These are phyloP conservation scores for Solanum hybrid DNA, from an alignment of 305 asterid genomes.

Conservation along the genomic window DNA sequence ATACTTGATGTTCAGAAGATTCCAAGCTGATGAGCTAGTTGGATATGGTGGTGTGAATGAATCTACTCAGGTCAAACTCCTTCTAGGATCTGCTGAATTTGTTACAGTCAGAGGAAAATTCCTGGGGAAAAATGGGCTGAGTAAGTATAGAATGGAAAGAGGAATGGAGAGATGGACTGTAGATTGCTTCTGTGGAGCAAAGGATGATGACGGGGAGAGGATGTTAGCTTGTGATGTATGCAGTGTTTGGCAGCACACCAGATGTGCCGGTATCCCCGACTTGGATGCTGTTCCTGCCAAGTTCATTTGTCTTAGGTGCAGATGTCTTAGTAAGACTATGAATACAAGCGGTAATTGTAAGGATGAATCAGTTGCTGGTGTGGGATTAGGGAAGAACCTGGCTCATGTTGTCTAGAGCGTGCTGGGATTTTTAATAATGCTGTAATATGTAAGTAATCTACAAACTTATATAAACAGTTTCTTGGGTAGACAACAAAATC, in stretches of 20 bases:
- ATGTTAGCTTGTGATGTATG: constrained; percentile 92
- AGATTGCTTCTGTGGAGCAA: constrained; percentile 83
- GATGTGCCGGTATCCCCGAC: constrained; percentile 74
- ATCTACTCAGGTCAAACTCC: constrained; percentile 65
- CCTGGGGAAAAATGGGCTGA: constrained; percentile 41
- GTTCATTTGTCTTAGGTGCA: constrained; percentile 49
- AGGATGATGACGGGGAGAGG: constrained; percentile 90
- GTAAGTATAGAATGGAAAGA: constrained; percentile 75
- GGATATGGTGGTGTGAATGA: constrained; percentile 73
- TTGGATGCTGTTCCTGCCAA: constrained; percentile 47
- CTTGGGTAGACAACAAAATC: not conserved
- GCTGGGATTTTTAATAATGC: not conserved
- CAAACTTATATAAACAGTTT: not conserved
- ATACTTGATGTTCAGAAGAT: constrained; percentile 65
- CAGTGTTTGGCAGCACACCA: constrained; percentile 87
- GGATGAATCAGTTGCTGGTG: constrained; percentile 19
- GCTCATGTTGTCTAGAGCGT: constrained; percentile 10
- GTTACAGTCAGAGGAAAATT: constrained; percentile 53
- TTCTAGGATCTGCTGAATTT: constrained; percentile 51
- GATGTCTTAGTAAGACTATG: not conserved
- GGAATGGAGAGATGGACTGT: constrained; percentile 85
- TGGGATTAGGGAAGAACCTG: constrained; percentile 6
- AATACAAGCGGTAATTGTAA: constrained; percentile 15
- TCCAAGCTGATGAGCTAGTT: constrained; percentile 71
- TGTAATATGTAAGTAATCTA: not conserved